Conservation (phyloP, 495 filamentous ascomycete genomes). For the Wilcoxina mikolae region DNA sequence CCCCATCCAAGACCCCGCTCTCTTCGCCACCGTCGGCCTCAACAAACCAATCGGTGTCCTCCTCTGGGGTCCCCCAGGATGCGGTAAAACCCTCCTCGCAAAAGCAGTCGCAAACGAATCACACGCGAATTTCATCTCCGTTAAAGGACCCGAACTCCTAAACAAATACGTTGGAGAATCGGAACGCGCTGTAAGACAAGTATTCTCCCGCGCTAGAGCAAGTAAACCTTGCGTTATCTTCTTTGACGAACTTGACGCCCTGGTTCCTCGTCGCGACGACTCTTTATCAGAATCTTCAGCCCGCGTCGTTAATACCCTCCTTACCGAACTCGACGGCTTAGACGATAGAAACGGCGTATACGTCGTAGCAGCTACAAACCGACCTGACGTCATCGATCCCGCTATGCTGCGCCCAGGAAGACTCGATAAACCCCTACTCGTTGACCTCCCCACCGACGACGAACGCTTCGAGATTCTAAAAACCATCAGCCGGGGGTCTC, state of each 20-base stretch:
- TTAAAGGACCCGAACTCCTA: constrained; percentile 59
- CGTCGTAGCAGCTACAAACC: constrained; percentile 86
- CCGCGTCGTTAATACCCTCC: constrained; percentile 84
- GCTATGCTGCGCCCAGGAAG: constrained; percentile 89
- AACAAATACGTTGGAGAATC: constrained; percentile 73
- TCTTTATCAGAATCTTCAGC: constrained; percentile 67
- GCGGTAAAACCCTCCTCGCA: constrained; percentile 90
- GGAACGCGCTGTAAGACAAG: constrained; percentile 80
- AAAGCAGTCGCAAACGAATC: constrained; percentile 94
- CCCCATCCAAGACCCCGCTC: constrained; percentile 72
- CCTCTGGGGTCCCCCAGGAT: constrained; percentile 93
- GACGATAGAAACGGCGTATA: constrained; percentile 73
- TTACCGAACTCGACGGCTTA: constrained; percentile 91
- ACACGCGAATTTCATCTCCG: constrained; percentile 91
- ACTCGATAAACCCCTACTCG: constrained; percentile 75
- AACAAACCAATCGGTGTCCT: constrained; percentile 79
- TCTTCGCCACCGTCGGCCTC: constrained; percentile 69
- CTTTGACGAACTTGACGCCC: constrained; percentile 91
- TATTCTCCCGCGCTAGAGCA: constrained; percentile 76
- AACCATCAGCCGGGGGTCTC: constrained; percentile 55
- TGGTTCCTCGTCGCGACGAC: constrained; percentile 74
- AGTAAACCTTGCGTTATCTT: constrained; percentile 88
- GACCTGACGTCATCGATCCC: constrained; percentile 90
- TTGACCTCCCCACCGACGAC: constrained; percentile 64
- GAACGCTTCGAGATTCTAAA: constrained; percentile 77